Percentiles rank a stretch among this genome's conserved stretches.
These are phyloP conservation scores for Zasmidium cellare DNA, from an alignment of 2,329 filamentous ascomycete genomes.

Conservation along the genomic window DNA sequence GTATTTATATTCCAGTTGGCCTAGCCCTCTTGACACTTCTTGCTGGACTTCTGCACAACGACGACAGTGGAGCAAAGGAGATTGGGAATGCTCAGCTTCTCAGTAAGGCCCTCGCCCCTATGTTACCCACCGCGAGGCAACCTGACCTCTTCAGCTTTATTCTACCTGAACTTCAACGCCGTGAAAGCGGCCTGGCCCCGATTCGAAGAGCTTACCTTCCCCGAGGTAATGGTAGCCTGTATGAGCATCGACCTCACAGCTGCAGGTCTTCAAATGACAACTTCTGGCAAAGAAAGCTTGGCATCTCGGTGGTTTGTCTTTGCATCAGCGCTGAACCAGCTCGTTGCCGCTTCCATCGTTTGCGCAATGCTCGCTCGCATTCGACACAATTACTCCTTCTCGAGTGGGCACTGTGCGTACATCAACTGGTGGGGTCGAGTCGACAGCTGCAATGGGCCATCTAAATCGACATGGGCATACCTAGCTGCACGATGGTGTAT, in stretches of 20 bases:
- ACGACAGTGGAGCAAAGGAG: not conserved
- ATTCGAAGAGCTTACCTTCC: not conserved
- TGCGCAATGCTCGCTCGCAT: slow-evolving; percentile 13
- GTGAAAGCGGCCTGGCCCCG: not conserved
- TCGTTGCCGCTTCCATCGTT: not conserved
- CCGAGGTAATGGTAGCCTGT: not conserved
- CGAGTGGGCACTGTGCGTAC: no score
- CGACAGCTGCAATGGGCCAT: not conserved
- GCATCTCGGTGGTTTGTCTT: not conserved
- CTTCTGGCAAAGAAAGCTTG: not conserved
- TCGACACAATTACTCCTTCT: not conserved
- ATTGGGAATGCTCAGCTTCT: not conserved
- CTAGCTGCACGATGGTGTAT: not conserved
- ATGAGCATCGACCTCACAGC: not conserved
- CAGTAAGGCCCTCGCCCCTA: not conserved
- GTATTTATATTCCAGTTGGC: not conserved
- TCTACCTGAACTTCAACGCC: slow-evolving; percentile 1
- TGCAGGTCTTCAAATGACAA: not conserved
- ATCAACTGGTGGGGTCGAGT: not conserved
- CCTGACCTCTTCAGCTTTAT: not conserved
- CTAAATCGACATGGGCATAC: not conserved
- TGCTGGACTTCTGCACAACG: not conserved
- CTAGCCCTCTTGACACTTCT: not conserved
- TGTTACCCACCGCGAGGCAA: no score
- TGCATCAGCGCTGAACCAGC: not conserved